Conservation (phyloP, 192 early-diverging fungal species). For the Backusella parvicylindrica region DNA sequence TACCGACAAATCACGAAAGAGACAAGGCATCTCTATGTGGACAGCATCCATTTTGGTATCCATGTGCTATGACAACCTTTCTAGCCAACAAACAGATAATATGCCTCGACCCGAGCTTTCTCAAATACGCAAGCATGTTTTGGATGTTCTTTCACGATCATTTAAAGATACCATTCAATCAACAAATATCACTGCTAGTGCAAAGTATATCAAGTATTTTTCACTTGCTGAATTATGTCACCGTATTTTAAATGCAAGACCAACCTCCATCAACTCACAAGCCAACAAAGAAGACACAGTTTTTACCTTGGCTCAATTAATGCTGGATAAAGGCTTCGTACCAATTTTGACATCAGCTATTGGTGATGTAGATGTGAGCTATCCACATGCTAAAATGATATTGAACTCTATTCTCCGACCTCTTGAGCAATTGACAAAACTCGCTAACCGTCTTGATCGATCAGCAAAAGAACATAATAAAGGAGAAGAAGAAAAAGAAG, state of each 20-base stretch:
- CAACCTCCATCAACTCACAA: conserved; percentile 27
- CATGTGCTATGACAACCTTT: conserved; percentile 43
- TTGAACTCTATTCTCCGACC: conserved; percentile 80
- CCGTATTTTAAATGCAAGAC: conserved; percentile 57
- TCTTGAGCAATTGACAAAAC: conserved; percentile 82
- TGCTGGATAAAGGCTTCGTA: conserved; percentile 88
- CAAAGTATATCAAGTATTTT: conserved; percentile 64
- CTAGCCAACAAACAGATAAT: conserved; percentile 44
- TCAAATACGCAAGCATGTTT: conserved; percentile 57
- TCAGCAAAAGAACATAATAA: conserved; percentile 55
- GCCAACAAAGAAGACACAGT: conserved; percentile 58
- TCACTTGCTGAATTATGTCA: conserved; percentile 69
- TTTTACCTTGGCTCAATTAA: conserved; percentile 61
- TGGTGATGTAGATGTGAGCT: conserved; percentile 84
- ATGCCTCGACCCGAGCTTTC: conserved; percentile 48
- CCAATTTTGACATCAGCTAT: conserved; percentile 70
- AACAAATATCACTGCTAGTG: conserved; percentile 33
- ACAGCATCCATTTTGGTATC: conserved; percentile 60
- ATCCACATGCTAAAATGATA: conserved; percentile 75
- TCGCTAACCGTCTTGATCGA: conserved; percentile 80
- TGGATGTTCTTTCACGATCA: conserved; percentile 59
- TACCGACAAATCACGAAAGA: conserved; percentile 47
- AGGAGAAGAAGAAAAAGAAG: conserved; percentile 47
- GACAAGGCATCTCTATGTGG: conserved; percentile 62
- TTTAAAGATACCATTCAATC: conserved; percentile 59